phyloP scores from a whole-genome alignment of 805 yeast genomes.

The Tetrapisispora taiwanensis region DNA sequence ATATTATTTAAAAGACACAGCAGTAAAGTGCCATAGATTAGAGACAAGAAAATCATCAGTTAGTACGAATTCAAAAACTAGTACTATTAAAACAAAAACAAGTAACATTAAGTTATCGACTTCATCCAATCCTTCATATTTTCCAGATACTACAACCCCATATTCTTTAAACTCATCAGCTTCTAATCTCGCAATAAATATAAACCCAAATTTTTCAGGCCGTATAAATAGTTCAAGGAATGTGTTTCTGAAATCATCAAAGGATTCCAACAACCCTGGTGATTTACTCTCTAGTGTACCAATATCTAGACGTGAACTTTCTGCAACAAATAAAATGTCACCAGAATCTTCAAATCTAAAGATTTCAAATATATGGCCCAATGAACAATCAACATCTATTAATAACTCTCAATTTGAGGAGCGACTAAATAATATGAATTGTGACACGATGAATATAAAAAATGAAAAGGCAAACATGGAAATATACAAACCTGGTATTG shows the following conservation, averaged over 20 bases:
- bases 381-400: background rate
- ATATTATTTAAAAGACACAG: conserved; percentile 48
- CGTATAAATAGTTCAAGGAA: conserved; percentile 31
- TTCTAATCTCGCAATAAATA: background rate
- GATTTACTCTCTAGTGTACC: conserved; percentile 79
- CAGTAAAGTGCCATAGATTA: background rate
- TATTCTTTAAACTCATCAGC: background rate
- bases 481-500: background rate
- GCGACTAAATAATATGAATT: background rate
- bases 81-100: background rate
- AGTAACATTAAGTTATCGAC: background rate
- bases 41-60: background rate
- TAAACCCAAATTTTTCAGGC: background rate
- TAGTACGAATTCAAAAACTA: background rate
- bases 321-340: background rate
- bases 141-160: background rate
- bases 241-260: conserved; percentile 40
- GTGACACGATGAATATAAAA: background rate
- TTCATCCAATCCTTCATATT: background rate
- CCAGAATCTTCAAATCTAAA: background rate
- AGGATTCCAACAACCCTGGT: conserved; percentile 65
- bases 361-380: background rate
- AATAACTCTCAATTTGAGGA: background rate
- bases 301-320: conserved; percentile 34
- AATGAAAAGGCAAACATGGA: background rate